Evolutionary conservation across 306 rosid species (phyloP).

Genomic region (Vigna reflexopilosa): DNA sequence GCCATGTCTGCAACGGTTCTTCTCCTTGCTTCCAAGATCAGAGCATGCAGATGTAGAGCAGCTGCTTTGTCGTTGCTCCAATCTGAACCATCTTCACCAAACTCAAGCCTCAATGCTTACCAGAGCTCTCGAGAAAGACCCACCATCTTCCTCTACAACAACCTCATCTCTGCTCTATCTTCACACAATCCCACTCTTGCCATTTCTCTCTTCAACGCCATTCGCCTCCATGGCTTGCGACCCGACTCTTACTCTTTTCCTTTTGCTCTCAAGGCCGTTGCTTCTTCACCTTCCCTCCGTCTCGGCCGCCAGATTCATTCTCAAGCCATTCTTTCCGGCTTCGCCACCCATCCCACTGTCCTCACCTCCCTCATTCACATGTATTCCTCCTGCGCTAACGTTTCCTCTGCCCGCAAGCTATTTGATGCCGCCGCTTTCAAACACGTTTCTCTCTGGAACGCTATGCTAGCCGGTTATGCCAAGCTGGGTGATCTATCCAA

Average conservation of each 20-base stretch:
- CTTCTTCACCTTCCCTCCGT: conserved; percentile 26
- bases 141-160: conserved; percentile 52
- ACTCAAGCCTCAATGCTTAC: conserved; percentile 56
- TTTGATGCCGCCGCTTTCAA: conserved; percentile 48
- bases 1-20: neutral
- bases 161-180: conserved; percentile 57
- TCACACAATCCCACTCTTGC: conserved; percentile 37
- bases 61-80: conserved; percentile 43
- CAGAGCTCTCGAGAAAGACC: conserved; percentile 55
- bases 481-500: conserved; percentile 58
- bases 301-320: conserved; percentile 62
- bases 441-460: conserved; percentile 58
- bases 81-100: conserved; percentile 55
- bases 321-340: conserved; percentile 56
- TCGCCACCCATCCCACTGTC: conserved; percentile 43
- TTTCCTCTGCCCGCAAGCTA: conserved; percentile 59
- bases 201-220: conserved; percentile 46
- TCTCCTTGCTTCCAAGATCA: neutral
- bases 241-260: conserved; percentile 73
- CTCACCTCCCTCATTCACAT: conserved; percentile 58
- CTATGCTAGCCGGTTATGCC: conserved; percentile 65
- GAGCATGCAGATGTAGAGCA: neutral
- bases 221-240: conserved; percentile 42
- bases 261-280: conserved; percentile 60
- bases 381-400: conserved; percentile 57